Base-by-base conservation (phyloP, 2,329 filamentous ascomycete genomes). In the Fulvia fulva region DNA sequence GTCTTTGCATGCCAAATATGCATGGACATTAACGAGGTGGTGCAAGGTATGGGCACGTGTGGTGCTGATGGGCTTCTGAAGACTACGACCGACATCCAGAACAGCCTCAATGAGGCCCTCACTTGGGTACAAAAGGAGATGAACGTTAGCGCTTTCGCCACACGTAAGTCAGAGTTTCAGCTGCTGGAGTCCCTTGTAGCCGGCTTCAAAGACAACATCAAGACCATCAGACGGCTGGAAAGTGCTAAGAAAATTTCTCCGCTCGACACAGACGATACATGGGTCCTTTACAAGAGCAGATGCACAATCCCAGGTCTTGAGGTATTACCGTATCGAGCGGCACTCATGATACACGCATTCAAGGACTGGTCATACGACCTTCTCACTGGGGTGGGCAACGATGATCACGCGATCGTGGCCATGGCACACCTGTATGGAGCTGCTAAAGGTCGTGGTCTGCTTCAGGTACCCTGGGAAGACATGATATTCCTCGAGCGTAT, bases 381-480 rank as follows among this genome's bases (percentile, higher is more conserved):
- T 5, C 34, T 41, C 16, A 41, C 34, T n/a, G 34, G 49, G 16
- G 9, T 34, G 34, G 22, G 19, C 49, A 51, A 28, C 25, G 26
- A 28, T n/a, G 25, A n/a, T 19, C 12, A 9, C 5, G n/a, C 49
- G 26, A 34, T 32, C 8, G 6, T 19, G 16, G 28, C 54, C 23
- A 53, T 58, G 37, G 60, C 54, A 5, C 60, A 62, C n/a, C 19
- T 62, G 6, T 62, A 62, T 45, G 55, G 34, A 12, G 46, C 49
- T 5, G 22, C 55, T 14, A 54, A 57, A 21, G 8, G 45, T 1
- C 9, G 9, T 6, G 60, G 60, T 1, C 26, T 57, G 6, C 19
- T 60, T 26, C 37, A 43, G 16, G 11, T 26, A 3, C 43, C 45
- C 6, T 60, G 60, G 60, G 51, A 62, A 14, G 60, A 62, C 23